phyloP scores from a whole-genome alignment of 1,284 basidiomycete species.

The Ganoderma sinense region DNA sequence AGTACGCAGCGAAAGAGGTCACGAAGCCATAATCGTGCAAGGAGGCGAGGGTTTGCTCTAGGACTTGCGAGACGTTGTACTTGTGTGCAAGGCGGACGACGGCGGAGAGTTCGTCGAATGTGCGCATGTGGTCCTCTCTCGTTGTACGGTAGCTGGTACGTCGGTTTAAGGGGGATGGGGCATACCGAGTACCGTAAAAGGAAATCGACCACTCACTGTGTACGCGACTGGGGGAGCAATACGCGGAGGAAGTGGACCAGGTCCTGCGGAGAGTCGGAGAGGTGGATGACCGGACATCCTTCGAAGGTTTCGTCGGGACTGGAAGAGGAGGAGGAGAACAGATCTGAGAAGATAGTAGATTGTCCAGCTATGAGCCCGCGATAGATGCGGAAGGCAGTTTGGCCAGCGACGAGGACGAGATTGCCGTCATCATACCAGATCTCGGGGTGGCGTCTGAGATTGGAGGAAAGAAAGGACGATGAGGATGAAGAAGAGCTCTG shows the following conservation, averaged over 20 bases:
- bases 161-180: no score
- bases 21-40: not conserved
- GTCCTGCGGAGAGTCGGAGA: conserved; percentile 23
- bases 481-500: not conserved
- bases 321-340: conserved; percentile 30
- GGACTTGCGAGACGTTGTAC: conserved; percentile 13
- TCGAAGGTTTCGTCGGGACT: conserved; percentile 11
- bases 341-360: conserved; percentile 27
- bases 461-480: not conserved
- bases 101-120: conserved; percentile 2
- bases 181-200: not conserved
- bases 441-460: not conserved
- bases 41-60: not conserved
- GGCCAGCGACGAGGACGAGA: conserved; percentile 27
- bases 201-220: not conserved
- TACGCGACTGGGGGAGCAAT: not conserved
- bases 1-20: not conserved
- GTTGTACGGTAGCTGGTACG: not conserved
- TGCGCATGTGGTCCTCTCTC: no score
- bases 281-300: conserved; percentile 24
- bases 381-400: conserved; percentile 27
- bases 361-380: conserved; percentile 26
- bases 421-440: conserved; percentile 31
- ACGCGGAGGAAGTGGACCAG: conserved; percentile 15
- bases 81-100: conserved; percentile 22